Base-by-base conservation (phyloP, 2,329 filamentous ascomycete genomes). In the Fusarium sp. region DNA sequence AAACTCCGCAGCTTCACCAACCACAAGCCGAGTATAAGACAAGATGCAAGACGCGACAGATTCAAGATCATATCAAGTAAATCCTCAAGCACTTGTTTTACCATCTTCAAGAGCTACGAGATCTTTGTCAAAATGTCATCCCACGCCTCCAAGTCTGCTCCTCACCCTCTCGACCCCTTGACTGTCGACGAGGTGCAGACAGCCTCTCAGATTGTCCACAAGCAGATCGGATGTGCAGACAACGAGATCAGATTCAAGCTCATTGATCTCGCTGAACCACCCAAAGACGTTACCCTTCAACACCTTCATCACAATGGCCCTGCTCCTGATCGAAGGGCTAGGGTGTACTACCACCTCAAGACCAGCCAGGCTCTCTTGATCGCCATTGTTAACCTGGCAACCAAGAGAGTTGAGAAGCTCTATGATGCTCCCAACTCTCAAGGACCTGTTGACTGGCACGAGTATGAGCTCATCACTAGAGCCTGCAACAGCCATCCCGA, bases 111-210 rank as follows among this genome's bases (percentile, higher is more conserved):
- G 43, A 48, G 22, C 43, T 58, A 5, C 1, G 16, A 59, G 20
- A 35, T 6, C 5, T 27, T 39, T 27, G 11, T 13, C 56, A 41
- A 50, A 16, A 69, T 69, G 67, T 35, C 67, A 33, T 37, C 56
- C 20, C 29, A 48, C 35, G 10, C 35, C 39, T 24, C 56, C 54
- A 65, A 65, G 56, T 56, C 62, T 18, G 31, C 20, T 6, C 64
- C 67, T 16, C 68, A 71, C 31, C 68, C 68, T 41, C 65, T 71
- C 1, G 68, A 71, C 61, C 65, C 68, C 18, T 50, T 71, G 18
- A 71, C 60, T 13, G 56, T 39, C 37, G 65, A 64, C 1, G 68
- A 71, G 20, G 68, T 71, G 20, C 65, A 58, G 29, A 18, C 60
- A 2, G 60, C 68, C 3, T 50, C 68, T 1, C 31, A 64, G 16